Evolutionary conservation across 352 stramenopile genomes (phyloP), one percentile per base, ranked within the genome.

Genomic region (Detonula confervacea): DNA sequence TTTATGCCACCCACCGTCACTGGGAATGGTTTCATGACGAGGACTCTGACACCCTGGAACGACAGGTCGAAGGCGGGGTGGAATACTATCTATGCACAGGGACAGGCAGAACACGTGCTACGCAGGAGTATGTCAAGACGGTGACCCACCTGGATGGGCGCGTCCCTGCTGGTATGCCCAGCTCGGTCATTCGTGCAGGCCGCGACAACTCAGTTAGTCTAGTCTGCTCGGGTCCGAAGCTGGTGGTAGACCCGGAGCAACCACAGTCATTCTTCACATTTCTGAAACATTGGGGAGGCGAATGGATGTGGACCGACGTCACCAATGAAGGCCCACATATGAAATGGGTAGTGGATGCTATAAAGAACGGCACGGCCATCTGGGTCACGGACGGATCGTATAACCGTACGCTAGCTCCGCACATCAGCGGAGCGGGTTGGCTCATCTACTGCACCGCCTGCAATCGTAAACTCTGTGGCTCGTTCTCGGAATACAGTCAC

Each of bases 311-410:
- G 55, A 12, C 29, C 16, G 25, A 64, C 14, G 18, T 64, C 1
- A 24, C 6, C 39, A 64, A 64, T 22, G 27, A 51, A 8, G 55
- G 55, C 1, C 2, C 8, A 30, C 16, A 51, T 8, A 2, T 73
- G 0, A 0, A 0, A 1, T 73, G 64, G 64, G 20, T 65, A 18
- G 49, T 64, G n/a, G 22, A 51, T 1, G 51, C 30, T 4, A n/a
- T 73, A 1, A 24, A 29, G 5, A 63, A 73, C 14, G 30, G 30
- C 1, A 65, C 64, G 9, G 51, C 18, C 0, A 54, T 64, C 1
- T 56, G 24, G 64, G 64, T 73, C 1, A 64, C 64, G 16, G 49
- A 73, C 44, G 64, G 64, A 27, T 65, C 64, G 1, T 73, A 65
- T 33, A 63, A 56, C 14, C 3, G 44, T 2, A n/a, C 52, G 9